Evolutionary conservation across 139 green algal genomes (phyloP), one percentile per base, ranked within the genome.

Genomic region (Parachlorella kessleri): DNA sequence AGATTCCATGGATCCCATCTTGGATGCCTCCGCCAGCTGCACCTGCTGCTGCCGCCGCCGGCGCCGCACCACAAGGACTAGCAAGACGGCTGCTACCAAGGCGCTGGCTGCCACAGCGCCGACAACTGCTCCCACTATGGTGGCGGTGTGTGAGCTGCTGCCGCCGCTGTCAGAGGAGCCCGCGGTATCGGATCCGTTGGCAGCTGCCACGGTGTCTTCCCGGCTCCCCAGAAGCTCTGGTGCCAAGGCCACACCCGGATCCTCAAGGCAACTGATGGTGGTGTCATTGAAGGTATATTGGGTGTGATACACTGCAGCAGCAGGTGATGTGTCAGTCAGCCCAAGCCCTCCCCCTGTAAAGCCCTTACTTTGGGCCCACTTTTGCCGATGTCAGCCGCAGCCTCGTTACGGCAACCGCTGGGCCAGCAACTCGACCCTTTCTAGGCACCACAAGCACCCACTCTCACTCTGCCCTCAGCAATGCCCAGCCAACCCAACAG

Each of bases 1-100:
- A 32, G 70, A 66, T 28, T 76, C 70, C 70, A 76, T 76, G 10
- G n/a, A 18, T 5, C 26, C 32, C 41, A 66, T 39, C 42, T 42
- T 76, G 70, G 41, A n/a, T n/a, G 3, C 14, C 6, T 33, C 39
- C 10, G 42, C 55, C 33, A 48, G 33, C 0, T 42, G 70, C 24
- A 18, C 67, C 35, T 37, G 14, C 70, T 65, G 7, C 30, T 33
- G 72, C 42, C 36, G 53, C 4, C 72, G 21, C 18, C 72, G 72
- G 72, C 53, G 72, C 53, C 26, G 55, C 21, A 36, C 3, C 23
- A 77, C 30, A 24, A 77, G 21, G 6, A 21, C 72, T 6, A 9
- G 32, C 9, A 6, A 2, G 2, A 30, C 33, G 2, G 35, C 53
- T 8, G 36, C 53, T 2, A 33, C 35, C 24, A 48, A n/a, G 0